These are phyloP conservation scores for Trichoderma reesei DNA, from an alignment of 495 filamentous ascomycete genomes.

Conservation along the genomic window DNA sequence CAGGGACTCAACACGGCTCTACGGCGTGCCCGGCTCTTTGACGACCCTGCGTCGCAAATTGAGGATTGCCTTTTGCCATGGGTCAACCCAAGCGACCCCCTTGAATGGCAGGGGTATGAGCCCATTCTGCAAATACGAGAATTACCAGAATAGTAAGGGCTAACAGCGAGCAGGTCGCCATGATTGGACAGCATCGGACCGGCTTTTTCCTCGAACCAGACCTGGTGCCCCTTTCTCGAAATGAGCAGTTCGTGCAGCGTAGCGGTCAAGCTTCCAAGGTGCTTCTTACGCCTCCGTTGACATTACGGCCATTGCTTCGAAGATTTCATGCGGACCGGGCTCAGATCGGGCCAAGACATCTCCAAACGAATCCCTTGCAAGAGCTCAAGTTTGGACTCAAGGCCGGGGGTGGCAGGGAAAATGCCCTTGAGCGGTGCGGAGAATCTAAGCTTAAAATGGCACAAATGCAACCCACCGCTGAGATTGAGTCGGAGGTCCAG, in stretches of 20 bases:
- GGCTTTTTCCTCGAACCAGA: background rate
- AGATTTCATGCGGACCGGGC: background rate
- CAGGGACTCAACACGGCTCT: background rate
- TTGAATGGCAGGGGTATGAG: background rate
- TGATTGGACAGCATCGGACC: slow-evolving; percentile 1
- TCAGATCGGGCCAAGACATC: slow-evolving; percentile 2
- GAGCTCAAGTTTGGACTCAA: background rate
- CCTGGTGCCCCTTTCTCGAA: background rate
- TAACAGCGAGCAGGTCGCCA: background rate
- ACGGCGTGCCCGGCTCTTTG: background rate
- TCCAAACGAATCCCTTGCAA: background rate
- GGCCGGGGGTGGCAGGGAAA: background rate
- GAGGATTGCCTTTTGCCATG: background rate
- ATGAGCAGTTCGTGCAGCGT: background rate
- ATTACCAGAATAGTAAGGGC: slow-evolving; percentile 5
- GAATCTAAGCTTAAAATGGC: slow-evolving; percentile 8
- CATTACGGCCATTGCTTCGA: background rate
- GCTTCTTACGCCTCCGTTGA: no score
- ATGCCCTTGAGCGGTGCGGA: background rate
- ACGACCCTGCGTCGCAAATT: background rate
- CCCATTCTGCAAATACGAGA: slow-evolving; percentile 5
- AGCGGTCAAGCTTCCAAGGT: background rate
- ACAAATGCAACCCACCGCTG: slow-evolving; percentile 3
- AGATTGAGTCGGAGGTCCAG: background rate
- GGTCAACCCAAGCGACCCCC: background rate